These are phyloP conservation scores for Lycium ferocissimum DNA, from an alignment of 257 asterid genomes.

Conservation along the genomic window DNA sequence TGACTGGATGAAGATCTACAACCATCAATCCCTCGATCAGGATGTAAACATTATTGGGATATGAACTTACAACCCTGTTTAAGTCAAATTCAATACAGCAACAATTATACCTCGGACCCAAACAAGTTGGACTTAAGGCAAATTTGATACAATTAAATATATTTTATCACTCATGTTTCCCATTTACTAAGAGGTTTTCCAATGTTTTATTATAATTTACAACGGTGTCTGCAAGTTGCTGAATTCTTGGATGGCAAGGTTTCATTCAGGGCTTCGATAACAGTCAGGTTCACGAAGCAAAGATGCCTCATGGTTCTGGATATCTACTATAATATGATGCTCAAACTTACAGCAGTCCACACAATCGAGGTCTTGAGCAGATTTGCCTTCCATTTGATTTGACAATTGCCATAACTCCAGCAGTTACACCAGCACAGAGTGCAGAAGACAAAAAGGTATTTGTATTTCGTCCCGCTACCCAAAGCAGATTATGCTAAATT, in stretches of 20 bases:
- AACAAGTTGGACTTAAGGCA: not conserved
- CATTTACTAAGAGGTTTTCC: not conserved
- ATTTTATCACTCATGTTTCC: not conserved
- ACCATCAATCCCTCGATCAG: not conserved
- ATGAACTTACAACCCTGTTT: not conserved
- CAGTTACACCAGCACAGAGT: slow-evolving; percentile 80
- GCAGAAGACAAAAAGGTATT: slow-evolving; percentile 62
- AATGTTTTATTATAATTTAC: not conserved
- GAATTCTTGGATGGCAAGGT: not conserved
- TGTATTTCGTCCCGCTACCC: slow-evolving; percentile 71
- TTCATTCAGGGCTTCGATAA: not conserved
- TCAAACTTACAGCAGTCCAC: slow-evolving; percentile 69
- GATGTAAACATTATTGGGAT: not conserved
- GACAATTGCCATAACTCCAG: slow-evolving; percentile 80
- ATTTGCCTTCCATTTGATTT: slow-evolving; percentile 93
- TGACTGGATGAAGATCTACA: not conserved
- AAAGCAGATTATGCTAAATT: not conserved
- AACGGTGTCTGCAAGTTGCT: not conserved
- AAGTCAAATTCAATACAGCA: not conserved
- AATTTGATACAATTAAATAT: not conserved
- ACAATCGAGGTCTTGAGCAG: slow-evolving; percentile 91
- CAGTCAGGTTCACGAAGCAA: not conserved
- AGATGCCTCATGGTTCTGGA: not conserved
- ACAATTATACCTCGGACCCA: not conserved
- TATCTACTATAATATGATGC: not conserved